Base-by-base conservation (phyloP, 345 rosid genomes). In the Salix arbutifolia region DNA sequence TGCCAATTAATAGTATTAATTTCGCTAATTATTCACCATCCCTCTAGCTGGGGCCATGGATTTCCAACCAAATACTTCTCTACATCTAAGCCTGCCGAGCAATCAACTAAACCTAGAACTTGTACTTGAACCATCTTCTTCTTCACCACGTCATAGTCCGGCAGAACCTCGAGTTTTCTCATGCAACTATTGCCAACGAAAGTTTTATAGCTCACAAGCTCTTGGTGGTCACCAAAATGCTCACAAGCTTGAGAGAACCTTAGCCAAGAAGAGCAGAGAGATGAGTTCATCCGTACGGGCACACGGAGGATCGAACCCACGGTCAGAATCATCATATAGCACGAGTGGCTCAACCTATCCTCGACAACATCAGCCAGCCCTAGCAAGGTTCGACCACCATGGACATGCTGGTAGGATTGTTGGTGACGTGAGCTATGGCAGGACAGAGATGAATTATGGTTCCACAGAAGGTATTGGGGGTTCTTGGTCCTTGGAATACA, bases 161-260 rank as follows among this genome's bases (percentile, higher is more conserved):
- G 86, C 79, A 30, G 89, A 88, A 67, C 81, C 90, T 19, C 78
- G 99, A 72, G 73, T 89, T 46, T 96, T 96, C 85, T 89, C 97
- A 0, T 96, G 99, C 88, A 96, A 93, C 87, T 96, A 89, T 75
- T 96, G 99, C 83, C 91, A 89, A 79, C 87, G 98, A 65, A 96
- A 91, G 86, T 96, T 96, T 73, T 88, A 91, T 26, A 96, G 99
- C 79, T 96, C 99, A 44, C 99, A 96, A 81, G 98, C 99, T n/a
- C 95, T 96, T 35, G 99, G 99, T 4, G 97, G 99, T 4, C 99
- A 96, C 82, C 99, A 96, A 83, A 96, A 96, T 81, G 99, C 98
- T 31, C 99, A 93, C 80, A 96, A 92, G 85, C 91, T 93, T 28
- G 99, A 93, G 72, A 84, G 97, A 78, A 96, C 97, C 19, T 83